A percentile compares a stretch with the other conserved stretches of the same genome.
phyloP scores from a whole-genome alignment of 306 rosid species.

The Quercus cerris region DNA sequence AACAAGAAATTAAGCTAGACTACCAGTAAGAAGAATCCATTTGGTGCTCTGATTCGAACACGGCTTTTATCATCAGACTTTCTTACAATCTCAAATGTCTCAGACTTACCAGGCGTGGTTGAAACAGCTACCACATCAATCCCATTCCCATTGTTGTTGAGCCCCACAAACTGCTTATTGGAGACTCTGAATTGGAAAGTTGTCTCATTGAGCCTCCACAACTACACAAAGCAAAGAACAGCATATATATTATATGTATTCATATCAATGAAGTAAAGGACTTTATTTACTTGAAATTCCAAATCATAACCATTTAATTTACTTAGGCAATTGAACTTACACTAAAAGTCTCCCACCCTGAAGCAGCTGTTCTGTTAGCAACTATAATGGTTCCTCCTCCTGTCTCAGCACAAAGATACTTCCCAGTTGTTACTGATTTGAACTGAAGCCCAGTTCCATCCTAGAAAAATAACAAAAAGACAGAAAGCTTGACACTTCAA shows the following conservation, averaged over 20 bases:
- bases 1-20: not conserved
- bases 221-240: slow-evolving; percentile 21
- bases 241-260: not conserved
- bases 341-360: slow-evolving; percentile 69
- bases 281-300: not conserved
- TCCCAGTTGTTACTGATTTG: slow-evolving; percentile 53
- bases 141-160: slow-evolving; percentile 27
- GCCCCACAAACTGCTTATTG: slow-evolving; percentile 59
- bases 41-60: slow-evolving; percentile 60
- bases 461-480: slow-evolving; percentile 16
- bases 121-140: slow-evolving; percentile 43
- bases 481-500: not conserved
- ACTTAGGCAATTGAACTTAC: slow-evolving; percentile 15
- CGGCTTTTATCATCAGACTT: slow-evolving; percentile 32
- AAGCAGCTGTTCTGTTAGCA: slow-evolving; percentile 61
- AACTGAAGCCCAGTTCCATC: slow-evolving; percentile 71
- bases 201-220: slow-evolving; percentile 67
- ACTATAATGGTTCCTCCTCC: slow-evolving; percentile 77
- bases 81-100: slow-evolving; percentile 42
- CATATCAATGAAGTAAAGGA: not conserved
- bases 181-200: slow-evolving; percentile 58
- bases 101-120: slow-evolving; percentile 26
- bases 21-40: slow-evolving; percentile 68
- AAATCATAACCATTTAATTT: not conserved
- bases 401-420: slow-evolving; percentile 52